Conservation (phyloP, 257 asterid genomes). For the Nicotiana benthamiana region DNA sequence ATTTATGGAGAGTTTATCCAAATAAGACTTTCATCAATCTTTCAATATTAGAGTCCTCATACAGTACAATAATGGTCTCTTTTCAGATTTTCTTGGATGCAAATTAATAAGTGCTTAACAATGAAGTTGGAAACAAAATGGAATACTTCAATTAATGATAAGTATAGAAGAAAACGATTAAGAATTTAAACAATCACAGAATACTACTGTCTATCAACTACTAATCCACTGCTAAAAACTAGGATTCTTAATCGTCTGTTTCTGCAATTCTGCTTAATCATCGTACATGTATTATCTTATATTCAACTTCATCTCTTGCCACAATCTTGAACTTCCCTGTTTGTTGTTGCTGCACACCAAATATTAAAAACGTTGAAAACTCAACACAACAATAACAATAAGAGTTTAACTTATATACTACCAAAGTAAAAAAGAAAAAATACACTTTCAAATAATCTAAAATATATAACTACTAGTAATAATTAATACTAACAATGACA, state of each 20-base stretch:
- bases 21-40: background rate
- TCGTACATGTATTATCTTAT: background rate
- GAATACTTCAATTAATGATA: background rate
- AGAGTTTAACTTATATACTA: background rate
- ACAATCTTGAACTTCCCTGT: constrained; percentile 94
- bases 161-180: background rate
- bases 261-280: background rate
- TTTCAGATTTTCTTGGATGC: background rate
- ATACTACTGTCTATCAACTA: background rate
- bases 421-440: background rate
- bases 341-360: constrained; percentile 56
- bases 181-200: background rate
- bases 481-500: too few relatives aligned
- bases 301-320: constrained; percentile 47
- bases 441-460: too few relatives aligned
- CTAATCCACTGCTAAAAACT: background rate
- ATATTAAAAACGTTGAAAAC: background rate
- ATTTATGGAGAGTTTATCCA: background rate
- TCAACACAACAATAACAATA: background rate
- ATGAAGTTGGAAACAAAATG: background rate
- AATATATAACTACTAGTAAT: too few relatives aligned
- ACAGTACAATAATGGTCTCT: background rate
- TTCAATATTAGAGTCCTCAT: background rate
- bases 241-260: background rate
- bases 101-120: background rate